phyloP scores from a whole-genome alignment of 2,329 filamentous ascomycete genomes.

The Fusarium torreyae region DNA sequence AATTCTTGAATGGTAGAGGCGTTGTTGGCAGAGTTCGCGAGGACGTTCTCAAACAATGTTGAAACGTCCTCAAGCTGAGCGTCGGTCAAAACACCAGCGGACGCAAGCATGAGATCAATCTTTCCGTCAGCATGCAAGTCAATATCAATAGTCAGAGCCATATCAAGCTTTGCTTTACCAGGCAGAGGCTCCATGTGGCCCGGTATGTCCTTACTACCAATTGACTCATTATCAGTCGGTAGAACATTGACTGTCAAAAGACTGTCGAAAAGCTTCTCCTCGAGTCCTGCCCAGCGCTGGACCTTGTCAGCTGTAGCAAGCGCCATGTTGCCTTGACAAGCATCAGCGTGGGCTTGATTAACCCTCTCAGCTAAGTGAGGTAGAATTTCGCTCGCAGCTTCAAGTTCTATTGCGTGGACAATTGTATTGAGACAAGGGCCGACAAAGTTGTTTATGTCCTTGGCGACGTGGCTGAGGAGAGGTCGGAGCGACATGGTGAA shows the following conservation, averaged over 20 bases:
- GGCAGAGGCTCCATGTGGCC: slow-evolving; percentile 16
- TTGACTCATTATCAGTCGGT: rapidly evolving
- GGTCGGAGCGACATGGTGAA: slow-evolving; percentile 33
- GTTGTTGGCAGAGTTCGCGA: slow-evolving; percentile 4
- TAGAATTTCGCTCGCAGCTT: neutral
- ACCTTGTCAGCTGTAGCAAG: slow-evolving; percentile 22
- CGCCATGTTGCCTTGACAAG: slow-evolving; percentile 9
- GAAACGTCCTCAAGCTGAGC: neutral
- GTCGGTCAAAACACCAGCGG: neutral
- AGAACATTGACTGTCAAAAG: slow-evolving; percentile 25
- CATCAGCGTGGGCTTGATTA: slow-evolving; percentile 4
- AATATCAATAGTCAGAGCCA: slow-evolving; percentile 25
- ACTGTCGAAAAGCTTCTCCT: slow-evolving; percentile 30
- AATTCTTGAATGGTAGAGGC: neutral
- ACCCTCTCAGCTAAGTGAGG: slow-evolving; percentile 5
- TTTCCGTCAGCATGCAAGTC: slow-evolving; percentile 24
- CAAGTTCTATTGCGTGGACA: neutral
- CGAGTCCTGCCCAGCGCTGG: slow-evolving; percentile 23
- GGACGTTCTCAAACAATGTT: slow-evolving; percentile 10
- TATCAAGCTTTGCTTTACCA: slow-evolving; percentile 18
- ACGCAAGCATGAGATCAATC: slow-evolving; percentile 13
- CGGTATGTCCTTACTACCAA: rapidly evolving
- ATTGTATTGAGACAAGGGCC: slow-evolving; percentile 32
- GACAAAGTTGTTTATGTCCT: slow-evolving; percentile 1
- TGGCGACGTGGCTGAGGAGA: neutral